Evolutionary conservation across 2,329 filamentous ascomycete species (phyloP), one percentile per base, ranked within the genome.

Genomic region (Epichloe sp.): DNA sequence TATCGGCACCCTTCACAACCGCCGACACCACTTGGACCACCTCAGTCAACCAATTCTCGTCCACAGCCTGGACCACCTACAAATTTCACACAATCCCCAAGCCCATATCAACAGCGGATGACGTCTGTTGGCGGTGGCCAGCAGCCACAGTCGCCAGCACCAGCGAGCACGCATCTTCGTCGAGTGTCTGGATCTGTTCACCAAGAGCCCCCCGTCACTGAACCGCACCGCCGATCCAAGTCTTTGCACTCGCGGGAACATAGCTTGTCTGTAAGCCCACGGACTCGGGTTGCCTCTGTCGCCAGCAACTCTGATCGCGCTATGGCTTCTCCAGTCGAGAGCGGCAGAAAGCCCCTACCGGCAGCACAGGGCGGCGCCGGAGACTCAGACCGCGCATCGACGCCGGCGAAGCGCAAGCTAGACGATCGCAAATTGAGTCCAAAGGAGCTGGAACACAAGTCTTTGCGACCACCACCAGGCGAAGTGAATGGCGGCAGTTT

Each of bases 211-310:
- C 62, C 67, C 17, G 60, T 61, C 19, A 59, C 63, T 40, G 71
- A 74, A 54, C 63, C 68, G 43, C 71, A 72, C 55, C 70, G 70
- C 64, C 66, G 77, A 62, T 73, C 75, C 43, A 71, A 75, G 52
- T 75, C 76, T 43, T 73, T 75, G 47, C 75, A 75, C 56, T 83
- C 88, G 51, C 78, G 84, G 59, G 85, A 86, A 54, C 73, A 77
- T 47, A 87, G 83, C 63, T 65, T 85, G 49, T 90, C 85, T 61
- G 80, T 91, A 48, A 91, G 86, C 63, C 87, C 88, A 34, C 89
- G 88, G 68, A 88, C 86, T 37, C 74, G 78, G 55, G 70, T 83
- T 15, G 69, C 74, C 40, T 79, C 75, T 57, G 61, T 79, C 38
- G 70, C 70, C 52, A 74, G 66, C 62, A 73, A 65, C 59, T 59